phyloP scores from a whole-genome alignment of 768 basidiomycete genomes.

The Mycena galericulata region DNA sequence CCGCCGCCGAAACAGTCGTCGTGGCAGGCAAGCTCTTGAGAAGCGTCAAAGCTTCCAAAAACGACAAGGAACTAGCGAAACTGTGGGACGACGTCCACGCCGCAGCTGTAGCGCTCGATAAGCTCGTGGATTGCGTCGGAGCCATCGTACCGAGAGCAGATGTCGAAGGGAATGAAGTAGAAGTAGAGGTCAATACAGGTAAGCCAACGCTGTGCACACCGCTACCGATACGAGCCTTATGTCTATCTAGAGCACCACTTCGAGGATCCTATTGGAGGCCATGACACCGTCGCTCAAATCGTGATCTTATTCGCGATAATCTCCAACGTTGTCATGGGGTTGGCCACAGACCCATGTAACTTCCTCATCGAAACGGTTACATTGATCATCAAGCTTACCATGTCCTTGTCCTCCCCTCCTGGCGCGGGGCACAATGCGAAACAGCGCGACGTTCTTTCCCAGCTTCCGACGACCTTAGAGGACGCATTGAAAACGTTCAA shows the following conservation, averaged over 20 bases:
- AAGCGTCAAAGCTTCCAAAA: constrained; percentile 23
- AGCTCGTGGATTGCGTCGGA: constrained; percentile 25
- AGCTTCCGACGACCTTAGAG: constrained; percentile 29
- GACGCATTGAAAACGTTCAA: constrained; percentile 28
- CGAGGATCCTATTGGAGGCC: constrained; percentile 25
- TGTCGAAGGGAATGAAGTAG: constrained; percentile 10
- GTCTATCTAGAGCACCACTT: constrained; percentile 31
- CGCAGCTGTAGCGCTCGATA: constrained; percentile 23
- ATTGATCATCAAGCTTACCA: constrained; percentile 29
- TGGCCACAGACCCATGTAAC: constrained; percentile 29
- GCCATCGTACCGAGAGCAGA: constrained; percentile 18
- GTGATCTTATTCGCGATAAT: constrained; percentile 26
- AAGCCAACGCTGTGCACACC: constrained; percentile 2
- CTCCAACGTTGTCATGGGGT: constrained; percentile 27
- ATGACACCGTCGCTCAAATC: constrained; percentile 26
- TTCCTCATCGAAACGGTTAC: constrained; percentile 32
- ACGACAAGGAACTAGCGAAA: constrained; percentile 12
- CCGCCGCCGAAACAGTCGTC: constrained; percentile 24
- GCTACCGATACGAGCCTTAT: constrained; percentile 9
- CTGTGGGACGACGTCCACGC: constrained; percentile 20
- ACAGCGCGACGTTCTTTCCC: constrained; percentile 25
- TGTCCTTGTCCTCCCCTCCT: constrained; percentile 21
- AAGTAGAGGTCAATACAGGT: constrained; percentile 23
- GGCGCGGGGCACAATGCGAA: constrained; percentile 19
- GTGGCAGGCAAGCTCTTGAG: constrained; percentile 25